Evolutionary conservation across 257 asterid species (phyloP).

Genomic region (Thymus mandschuricus): DNA sequence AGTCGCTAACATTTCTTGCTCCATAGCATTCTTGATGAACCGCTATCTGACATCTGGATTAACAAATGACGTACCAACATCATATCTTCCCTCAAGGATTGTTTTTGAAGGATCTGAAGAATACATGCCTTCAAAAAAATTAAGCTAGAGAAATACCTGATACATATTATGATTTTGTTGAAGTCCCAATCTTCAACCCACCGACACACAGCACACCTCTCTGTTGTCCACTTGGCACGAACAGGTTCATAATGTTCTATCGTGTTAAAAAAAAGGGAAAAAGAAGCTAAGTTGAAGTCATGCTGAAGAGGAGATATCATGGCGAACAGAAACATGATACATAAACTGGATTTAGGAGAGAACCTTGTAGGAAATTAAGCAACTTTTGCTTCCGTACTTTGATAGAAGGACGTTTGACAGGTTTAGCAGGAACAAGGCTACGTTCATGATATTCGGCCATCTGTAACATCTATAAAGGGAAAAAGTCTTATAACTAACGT

Average conservation of each 20-base stretch:
- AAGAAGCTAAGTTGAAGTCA: slow-evolving; percentile 28
- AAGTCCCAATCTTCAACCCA: slow-evolving; percentile 99
- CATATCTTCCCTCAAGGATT: slow-evolving; percentile 9
- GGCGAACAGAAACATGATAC: slow-evolving; percentile 11
- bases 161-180: slow-evolving; percentile 85
- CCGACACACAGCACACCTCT: slow-evolving; percentile 99
- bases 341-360: slow-evolving; percentile 12
- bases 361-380: slow-evolving; percentile 86
- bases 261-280: slow-evolving; percentile 32
- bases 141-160: slow-evolving; percentile 45
- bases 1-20: slow-evolving; percentile 88
- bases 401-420: slow-evolving; percentile 82
- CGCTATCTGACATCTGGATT: slow-evolving; percentile 92
- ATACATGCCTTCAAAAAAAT: neutral
- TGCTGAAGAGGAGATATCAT: slow-evolving; percentile 26
- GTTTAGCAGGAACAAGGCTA: slow-evolving; percentile 66
- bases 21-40: slow-evolving; percentile 99
- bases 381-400: slow-evolving; percentile 88
- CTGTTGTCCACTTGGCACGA: slow-evolving; percentile 93
- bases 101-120: slow-evolving; percentile 10
- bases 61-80: slow-evolving; percentile 31
- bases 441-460: slow-evolving; percentile 85
- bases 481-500: slow-evolving; percentile 13
- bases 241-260: slow-evolving; percentile 93
- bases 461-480: slow-evolving; percentile 75